A percentile compares a stretch with the other conserved stretches of the same genome.
Evolutionary conservation across 495 filamentous ascomycete species (phyloP).

Genomic region (Poronia punctata): DNA sequence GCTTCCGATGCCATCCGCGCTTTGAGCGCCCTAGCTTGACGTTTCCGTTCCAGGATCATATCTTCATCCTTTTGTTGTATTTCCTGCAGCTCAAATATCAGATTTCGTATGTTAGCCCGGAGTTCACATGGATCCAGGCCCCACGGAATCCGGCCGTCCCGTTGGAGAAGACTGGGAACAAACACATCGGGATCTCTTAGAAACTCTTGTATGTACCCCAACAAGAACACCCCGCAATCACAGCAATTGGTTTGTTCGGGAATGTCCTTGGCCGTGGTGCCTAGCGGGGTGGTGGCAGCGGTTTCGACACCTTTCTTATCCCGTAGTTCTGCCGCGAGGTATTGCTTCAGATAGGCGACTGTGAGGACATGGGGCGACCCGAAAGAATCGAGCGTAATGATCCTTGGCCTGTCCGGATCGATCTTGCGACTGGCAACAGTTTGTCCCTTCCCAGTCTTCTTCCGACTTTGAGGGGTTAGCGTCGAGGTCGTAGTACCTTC

Average conservation of each 20-base stretch:
- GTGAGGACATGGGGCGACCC: constrained; percentile 48
- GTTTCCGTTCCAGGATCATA: constrained; percentile 16
- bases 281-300: constrained; percentile 41
- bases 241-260: constrained; percentile 77
- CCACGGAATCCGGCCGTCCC: constrained; percentile 27
- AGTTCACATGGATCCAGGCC: constrained; percentile 25
- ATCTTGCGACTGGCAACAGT: constrained; percentile 26
- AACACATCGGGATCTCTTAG: constrained; percentile 62
- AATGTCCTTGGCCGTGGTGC: constrained; percentile 61
- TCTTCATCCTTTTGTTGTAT: constrained; percentile 24
- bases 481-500: constrained; percentile 2
- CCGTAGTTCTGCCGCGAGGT: constrained; percentile 64
- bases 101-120: constrained; percentile 29
- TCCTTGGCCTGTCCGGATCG: constrained; percentile 46
- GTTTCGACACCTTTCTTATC: constrained; percentile 60
- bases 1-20: background rate
- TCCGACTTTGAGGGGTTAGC: constrained; percentile 9
- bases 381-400: constrained; percentile 88
- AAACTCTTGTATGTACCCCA: constrained; percentile 79
- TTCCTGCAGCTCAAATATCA: constrained; percentile 30
- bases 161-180: constrained; percentile 27
- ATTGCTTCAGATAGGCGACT: constrained; percentile 64
- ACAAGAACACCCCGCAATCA: constrained; percentile 82
- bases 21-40: constrained; percentile 8
- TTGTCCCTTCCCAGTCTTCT: constrained; percentile 18